Evolutionary conservation across 2,329 filamentous ascomycete genomes (phyloP), one percentile per base, ranked within the genome.

Genomic region (Metarhizium anisopliae): DNA sequence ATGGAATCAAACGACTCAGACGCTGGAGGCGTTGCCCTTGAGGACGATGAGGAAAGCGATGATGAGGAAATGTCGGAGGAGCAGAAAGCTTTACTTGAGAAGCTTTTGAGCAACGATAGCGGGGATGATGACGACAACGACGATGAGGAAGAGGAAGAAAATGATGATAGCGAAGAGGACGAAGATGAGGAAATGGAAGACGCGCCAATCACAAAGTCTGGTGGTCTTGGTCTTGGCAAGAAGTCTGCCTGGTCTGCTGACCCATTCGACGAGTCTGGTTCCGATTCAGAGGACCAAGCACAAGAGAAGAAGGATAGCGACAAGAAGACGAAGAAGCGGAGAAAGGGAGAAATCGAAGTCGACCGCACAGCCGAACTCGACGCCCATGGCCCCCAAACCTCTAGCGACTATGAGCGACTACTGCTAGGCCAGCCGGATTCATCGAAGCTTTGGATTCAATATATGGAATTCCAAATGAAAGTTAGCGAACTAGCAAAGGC

Each of bases 391-490:
- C 94, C 94, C 2, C 91, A 95, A 68, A 93, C 90, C 1, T 82
- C 89, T 16, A 89, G 88, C 59, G 95, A 99, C 71, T 99, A 91
- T 70, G 95, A 99, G 74, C 87, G 94, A 62, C 84, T 96, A 29
- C 82, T 99, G 47, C 83, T 99, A 25, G 90, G 91, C 55, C 89
- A 95, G 68, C 91, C 94, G 2, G 91, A 97, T 73, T 93, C 89
- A n/a, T 95, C 93, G 0, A 79, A 87, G 59, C 81, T 97, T 32
- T 99, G 94, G 94, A 89, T 96, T 55, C 83, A 90, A 61, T 99
- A 99, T 74, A 97, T 99, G 90, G 91, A 92, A n/a, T 95, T 95
- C 80, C 90, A 97, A 72, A 86, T 96, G 70, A 87, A 95, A 67
- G 82, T 95, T 53, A 90, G 90, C 67, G 94, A 99, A 72, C 79